A percentile compares a stretch with the other conserved stretches of the same genome.
Evolutionary conservation across 257 asterid species (phyloP).

Genomic region (Ballota nigra): DNA sequence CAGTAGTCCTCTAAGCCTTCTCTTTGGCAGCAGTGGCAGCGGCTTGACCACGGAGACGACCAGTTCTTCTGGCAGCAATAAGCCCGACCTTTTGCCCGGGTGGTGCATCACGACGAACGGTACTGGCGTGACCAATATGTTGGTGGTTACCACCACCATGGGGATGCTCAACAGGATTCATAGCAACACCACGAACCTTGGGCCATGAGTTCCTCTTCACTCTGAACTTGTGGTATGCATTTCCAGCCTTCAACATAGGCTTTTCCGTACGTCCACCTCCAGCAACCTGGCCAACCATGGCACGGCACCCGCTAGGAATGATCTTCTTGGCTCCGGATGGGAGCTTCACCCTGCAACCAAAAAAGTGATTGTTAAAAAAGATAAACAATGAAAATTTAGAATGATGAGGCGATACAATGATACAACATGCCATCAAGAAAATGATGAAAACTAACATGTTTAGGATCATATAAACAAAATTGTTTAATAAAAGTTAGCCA

Average conservation of each 20-base stretch:
- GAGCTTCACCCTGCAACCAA: constrained; percentile 39
- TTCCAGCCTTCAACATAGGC: constrained; percentile 55
- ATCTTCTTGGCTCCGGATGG: constrained; percentile 61
- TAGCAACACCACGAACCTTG: constrained; percentile 70
- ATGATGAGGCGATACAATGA: not conserved
- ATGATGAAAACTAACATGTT: not conserved
- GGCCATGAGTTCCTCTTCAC: constrained; percentile 70
- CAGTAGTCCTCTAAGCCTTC: constrained; percentile 17
- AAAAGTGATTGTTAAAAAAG: no score
- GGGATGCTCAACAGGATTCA: constrained; percentile 73
- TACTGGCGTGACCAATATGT: constrained; percentile 60
- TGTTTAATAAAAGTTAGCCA: no score
- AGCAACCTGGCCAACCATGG: constrained; percentile 58
- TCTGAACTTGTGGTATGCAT: constrained; percentile 53
- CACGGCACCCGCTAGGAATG: constrained; percentile 55
- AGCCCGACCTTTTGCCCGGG: constrained; percentile 68
- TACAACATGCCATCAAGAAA: not conserved
- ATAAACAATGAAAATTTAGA: not conserved
- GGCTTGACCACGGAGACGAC: constrained; percentile 65
- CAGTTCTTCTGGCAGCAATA: constrained; percentile 61
- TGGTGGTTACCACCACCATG: constrained; percentile 78
- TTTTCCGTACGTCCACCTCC: constrained; percentile 61
- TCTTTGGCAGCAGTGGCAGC: constrained; percentile 60
- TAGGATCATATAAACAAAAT: no score
- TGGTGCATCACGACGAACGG: constrained; percentile 67